Percentiles rank a stretch among this genome's conserved stretches.
phyloP scores from a whole-genome alignment of 164 flowering plant species.

The Platanus orientalis region DNA sequence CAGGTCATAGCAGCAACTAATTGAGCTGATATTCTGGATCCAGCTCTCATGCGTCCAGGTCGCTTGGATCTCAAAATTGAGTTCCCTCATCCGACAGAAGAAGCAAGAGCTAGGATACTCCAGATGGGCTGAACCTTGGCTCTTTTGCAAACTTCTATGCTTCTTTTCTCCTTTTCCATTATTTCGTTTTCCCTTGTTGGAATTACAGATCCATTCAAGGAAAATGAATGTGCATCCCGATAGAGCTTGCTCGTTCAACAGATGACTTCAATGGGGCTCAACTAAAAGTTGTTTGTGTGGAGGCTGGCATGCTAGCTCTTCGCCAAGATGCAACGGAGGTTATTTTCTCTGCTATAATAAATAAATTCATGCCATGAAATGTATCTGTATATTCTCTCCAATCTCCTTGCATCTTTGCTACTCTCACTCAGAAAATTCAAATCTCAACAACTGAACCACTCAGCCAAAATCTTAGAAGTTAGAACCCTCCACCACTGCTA shows the following conservation, averaged over 20 bases:
- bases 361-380: too few species aligned
- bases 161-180: too few species aligned
- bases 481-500: too few species aligned
- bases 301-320: constrained; percentile 98
- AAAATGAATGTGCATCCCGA: constrained; percentile 96
- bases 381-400: too few species aligned
- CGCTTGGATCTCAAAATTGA: constrained; percentile 94
- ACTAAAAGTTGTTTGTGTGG: constrained; percentile 96
- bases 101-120: constrained; percentile 92
- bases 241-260: constrained; percentile 91
- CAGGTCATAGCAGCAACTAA: constrained; percentile 97
- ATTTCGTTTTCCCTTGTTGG: not conserved
- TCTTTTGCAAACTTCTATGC: too few species aligned
- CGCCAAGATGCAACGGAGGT: constrained; percentile 99
- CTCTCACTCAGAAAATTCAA: too few species aligned
- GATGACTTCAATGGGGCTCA: constrained; percentile 99
- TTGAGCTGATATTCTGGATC: constrained; percentile 94
- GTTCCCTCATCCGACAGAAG: constrained; percentile 94
- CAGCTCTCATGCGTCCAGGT: constrained; percentile 98
- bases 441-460: too few species aligned
- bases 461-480: too few species aligned
- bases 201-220: constrained; percentile 84
- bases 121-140: constrained; percentile 76
- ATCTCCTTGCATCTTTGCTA: too few species aligned
- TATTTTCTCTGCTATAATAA: too few species aligned